phyloP scores from a whole-genome alignment of 1,139 yeast species.

The Petasospora fabianii region DNA sequence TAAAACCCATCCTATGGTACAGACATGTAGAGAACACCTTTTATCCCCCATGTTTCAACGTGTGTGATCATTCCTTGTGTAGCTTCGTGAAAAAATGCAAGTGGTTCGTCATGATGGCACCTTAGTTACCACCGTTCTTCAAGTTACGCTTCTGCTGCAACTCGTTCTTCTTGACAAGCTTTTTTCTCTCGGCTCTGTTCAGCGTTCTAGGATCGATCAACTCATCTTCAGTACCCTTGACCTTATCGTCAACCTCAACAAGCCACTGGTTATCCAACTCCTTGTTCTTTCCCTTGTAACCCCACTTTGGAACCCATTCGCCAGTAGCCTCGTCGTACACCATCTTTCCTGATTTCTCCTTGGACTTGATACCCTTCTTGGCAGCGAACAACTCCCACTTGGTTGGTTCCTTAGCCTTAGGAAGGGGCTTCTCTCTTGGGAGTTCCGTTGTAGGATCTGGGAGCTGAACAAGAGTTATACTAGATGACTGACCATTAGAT shows the following conservation, averaged over 20 bases:
- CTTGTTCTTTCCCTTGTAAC: constrained; percentile 91
- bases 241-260: constrained; percentile 85
- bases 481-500: constrained; percentile 57
- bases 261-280: constrained; percentile 88
- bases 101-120: no score
- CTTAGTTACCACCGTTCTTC: constrained; percentile 29
- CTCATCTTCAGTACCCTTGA: constrained; percentile 62
- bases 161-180: constrained; percentile 79
- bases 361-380: constrained; percentile 89
- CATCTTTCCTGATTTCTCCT: constrained; percentile 86
- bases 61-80: background rate
- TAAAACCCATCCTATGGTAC: constrained; percentile 1
- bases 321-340: constrained; percentile 86
- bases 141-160: constrained; percentile 83
- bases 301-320: constrained; percentile 99
- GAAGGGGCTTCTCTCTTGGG: constrained; percentile 95
- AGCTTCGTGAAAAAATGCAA: constrained; percentile 2
- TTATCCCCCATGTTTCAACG: background rate
- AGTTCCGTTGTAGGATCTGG: constrained; percentile 81
- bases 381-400: constrained; percentile 98
- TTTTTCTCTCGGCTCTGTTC: constrained; percentile 78
- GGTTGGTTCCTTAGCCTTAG: constrained; percentile 87
- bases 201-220: constrained; percentile 83
- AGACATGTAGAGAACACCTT: background rate
- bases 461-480: constrained; percentile 76